A percentile compares a stretch with the other conserved stretches of the same genome.
Conservation (phyloP, 1,284 basidiomycete species). For the Irpex sp. region DNA sequence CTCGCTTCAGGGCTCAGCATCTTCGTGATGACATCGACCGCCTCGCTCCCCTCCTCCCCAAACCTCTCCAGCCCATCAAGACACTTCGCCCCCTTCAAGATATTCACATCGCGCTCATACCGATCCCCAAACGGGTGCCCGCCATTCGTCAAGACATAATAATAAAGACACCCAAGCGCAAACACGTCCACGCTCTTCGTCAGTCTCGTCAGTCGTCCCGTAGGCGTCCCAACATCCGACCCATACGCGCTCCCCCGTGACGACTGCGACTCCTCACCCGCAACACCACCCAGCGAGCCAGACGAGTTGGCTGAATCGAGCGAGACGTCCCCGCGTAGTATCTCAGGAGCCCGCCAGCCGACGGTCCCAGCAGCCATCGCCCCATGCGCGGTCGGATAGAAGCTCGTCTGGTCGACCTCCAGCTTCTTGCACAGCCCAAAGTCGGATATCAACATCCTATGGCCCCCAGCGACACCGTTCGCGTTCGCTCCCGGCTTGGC, state of each 20-base stretch:
- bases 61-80: slow-evolving; percentile 72
- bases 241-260: slow-evolving; percentile 60
- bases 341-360: slow-evolving; percentile 94
- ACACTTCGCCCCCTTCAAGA: slow-evolving; percentile 74
- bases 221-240: slow-evolving; percentile 34
- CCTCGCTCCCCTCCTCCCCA: slow-evolving; percentile 91
- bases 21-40: slow-evolving; percentile 67
- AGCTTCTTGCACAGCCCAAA: slow-evolving; percentile 61
- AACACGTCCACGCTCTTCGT: slow-evolving; percentile 96
- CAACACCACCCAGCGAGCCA: slow-evolving; percentile 15
- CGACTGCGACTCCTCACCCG: slow-evolving; percentile 63
- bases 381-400: slow-evolving; percentile 75
- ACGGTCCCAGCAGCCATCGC: slow-evolving; percentile 88
- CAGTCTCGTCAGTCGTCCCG: slow-evolving; percentile 58
- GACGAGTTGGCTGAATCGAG: slow-evolving; percentile 60
- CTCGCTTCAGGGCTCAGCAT: slow-evolving; percentile 79
- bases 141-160: slow-evolving; percentile 86
- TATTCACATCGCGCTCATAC: slow-evolving; percentile 90
- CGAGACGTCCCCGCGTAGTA: slow-evolving; percentile 86
- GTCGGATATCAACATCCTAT: slow-evolving; percentile 92
- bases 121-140: slow-evolving; percentile 89
- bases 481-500: slow-evolving; percentile 48
- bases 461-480: slow-evolving; percentile 40
- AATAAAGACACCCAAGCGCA: slow-evolving; percentile 90
- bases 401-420: slow-evolving; percentile 75